phyloP scores from a whole-genome alignment of 805 yeast genomes.

The Teunomyces barrocoloradensis region DNA sequence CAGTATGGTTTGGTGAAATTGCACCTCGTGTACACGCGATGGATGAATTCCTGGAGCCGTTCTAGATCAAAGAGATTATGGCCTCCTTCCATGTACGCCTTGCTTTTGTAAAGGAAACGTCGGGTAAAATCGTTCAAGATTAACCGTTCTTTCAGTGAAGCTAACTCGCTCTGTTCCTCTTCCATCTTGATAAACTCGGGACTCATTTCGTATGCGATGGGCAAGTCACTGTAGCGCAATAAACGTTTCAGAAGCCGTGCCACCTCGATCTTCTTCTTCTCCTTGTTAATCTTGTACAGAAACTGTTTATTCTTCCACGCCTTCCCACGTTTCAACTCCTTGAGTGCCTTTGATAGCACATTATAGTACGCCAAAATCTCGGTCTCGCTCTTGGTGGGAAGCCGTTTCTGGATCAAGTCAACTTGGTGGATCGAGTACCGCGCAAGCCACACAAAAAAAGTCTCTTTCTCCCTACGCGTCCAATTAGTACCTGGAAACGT shows the following conservation, averaged over 20 bases:
- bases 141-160: conserved; percentile 19
- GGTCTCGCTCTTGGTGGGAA: conserved; percentile 41
- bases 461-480: conserved; percentile 48
- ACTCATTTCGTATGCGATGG: conserved; percentile 53
- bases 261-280: conserved; percentile 7
- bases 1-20: not conserved
- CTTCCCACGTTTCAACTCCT: conserved; percentile 4
- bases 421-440: conserved; percentile 48
- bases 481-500: conserved; percentile 32
- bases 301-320: not conserved
- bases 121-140: conserved; percentile 6
- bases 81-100: not conserved
- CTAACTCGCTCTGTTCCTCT: conserved; percentile 31
- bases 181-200: conserved; percentile 43
- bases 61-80: conserved; percentile 1
- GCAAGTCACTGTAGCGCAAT: conserved; percentile 44
- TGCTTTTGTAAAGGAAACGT: not conserved
- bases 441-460: conserved; percentile 49
- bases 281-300: conserved; percentile 8
- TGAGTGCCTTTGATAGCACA: conserved; percentile 28
- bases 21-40: not conserved
- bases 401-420: conserved; percentile 35
- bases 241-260: conserved; percentile 15
- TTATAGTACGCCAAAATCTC: conserved; percentile 49
- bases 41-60: not conserved